Percentiles rank a stretch among this genome's conserved stretches.
Evolutionary conservation across 2,329 filamentous ascomycete species (phyloP).

Genomic region (Raffaelea deltoideospora): DNA sequence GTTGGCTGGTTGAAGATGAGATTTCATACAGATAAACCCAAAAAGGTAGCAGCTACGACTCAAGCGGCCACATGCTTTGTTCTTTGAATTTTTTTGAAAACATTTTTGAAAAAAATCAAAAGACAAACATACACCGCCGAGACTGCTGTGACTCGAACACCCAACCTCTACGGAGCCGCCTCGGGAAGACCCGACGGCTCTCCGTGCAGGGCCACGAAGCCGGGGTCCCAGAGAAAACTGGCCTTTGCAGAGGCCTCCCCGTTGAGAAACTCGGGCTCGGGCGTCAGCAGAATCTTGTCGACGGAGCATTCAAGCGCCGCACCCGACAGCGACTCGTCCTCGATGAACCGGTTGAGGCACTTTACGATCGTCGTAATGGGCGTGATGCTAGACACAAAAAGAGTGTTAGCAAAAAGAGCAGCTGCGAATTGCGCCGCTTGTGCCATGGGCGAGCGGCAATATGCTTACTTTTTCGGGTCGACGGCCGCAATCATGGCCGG

Average conservation of each 20-base stretch:
- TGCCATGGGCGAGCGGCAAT: no score
- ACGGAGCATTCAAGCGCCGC: neutral
- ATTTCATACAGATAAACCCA: no score
- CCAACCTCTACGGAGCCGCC: constrained; percentile 4
- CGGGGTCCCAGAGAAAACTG: neutral
- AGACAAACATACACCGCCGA: no score
- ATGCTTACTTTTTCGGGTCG: neutral
- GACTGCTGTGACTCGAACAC: no score
- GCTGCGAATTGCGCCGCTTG: no score
- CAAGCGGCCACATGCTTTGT: no score
- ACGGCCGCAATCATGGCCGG: constrained; percentile 26
- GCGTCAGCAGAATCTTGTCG: neutral
- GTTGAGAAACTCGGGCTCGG: neutral
- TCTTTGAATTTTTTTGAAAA: no score
- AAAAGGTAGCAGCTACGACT: no score
- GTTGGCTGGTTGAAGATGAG: no score
- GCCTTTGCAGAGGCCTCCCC: neutral
- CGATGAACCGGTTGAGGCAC: constrained; percentile 13
- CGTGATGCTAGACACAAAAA: constrained; percentile 23
- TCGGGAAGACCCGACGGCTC: constrained; percentile 5
- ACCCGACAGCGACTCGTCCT: neutral
- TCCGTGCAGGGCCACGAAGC: constrained; percentile 3
- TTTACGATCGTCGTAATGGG: constrained; percentile 26
- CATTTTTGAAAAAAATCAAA: no score
- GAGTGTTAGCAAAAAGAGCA: no score